Percentiles rank a stretch among this genome's conserved stretches.
These are phyloP conservation scores for Astraeus odoratus DNA, from an alignment of 768 basidiomycete species.

Conservation along the genomic window DNA sequence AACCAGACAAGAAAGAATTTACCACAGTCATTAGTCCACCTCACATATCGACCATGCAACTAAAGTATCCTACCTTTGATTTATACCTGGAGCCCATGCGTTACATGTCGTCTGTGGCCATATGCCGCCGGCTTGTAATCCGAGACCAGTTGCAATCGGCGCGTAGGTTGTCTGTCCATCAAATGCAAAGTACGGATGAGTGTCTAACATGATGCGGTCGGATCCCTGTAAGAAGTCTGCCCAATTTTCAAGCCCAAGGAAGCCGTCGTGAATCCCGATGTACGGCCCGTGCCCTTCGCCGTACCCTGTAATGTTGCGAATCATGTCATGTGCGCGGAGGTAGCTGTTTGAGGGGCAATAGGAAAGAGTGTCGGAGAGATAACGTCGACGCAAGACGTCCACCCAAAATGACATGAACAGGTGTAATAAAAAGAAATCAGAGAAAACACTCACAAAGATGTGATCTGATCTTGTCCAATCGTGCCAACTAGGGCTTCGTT, in stretches of 20 bases:
- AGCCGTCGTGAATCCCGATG: constrained; percentile 59
- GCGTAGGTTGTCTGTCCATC: constrained; percentile 28
- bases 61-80: constrained; percentile 30
- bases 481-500: constrained; percentile 51
- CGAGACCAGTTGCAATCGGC: constrained; percentile 29
- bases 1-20: background rate
- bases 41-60: background rate
- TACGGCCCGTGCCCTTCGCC: constrained; percentile 59
- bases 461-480: constrained; percentile 49
- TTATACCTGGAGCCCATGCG: constrained; percentile 51
- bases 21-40: background rate
- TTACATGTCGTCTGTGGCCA: constrained; percentile 49
- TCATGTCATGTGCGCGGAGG: constrained; percentile 51
- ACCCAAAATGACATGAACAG: background rate
- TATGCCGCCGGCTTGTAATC: constrained; percentile 31
- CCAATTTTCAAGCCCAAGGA: constrained; percentile 41
- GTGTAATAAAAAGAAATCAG: background rate
- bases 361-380: background rate
- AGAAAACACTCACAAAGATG: constrained; percentile 47
- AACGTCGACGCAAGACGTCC: background rate
- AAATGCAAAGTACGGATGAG: constrained; percentile 66
- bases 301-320: constrained; percentile 65
- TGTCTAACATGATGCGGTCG: constrained; percentile 56
- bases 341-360: constrained; percentile 34
- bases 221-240: constrained; percentile 48